Evolutionary conservation across 2,329 filamentous ascomycete species (phyloP).

Genomic region (Beauveria pseudobassiana): DNA sequence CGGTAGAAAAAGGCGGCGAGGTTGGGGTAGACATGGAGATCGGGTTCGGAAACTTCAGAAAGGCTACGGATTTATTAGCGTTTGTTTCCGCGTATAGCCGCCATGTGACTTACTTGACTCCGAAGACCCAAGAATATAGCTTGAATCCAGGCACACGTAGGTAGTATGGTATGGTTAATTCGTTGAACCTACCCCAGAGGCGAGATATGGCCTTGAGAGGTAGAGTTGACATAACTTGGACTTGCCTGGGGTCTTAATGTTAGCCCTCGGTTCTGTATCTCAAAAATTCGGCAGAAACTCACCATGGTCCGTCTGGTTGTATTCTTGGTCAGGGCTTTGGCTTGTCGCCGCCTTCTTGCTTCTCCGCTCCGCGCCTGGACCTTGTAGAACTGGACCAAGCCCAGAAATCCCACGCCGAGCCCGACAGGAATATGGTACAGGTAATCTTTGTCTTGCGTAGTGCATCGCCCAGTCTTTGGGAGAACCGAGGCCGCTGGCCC

Average conservation of each 20-base stretch:
- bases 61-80: conserved; percentile 43
- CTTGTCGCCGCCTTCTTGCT: conserved; percentile 33
- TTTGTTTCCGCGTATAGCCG: not conserved
- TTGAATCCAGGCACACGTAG: conserved; percentile 85
- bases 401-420: conserved; percentile 77
- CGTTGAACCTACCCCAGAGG: conserved; percentile 87
- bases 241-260: conserved; percentile 47
- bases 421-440: conserved; percentile 87
- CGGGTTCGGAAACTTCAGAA: conserved; percentile 77
- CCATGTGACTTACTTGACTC: conserved; percentile 55
- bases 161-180: conserved; percentile 79
- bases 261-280: not conserved
- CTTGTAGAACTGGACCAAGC: conserved; percentile 76
- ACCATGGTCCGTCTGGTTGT: conserved; percentile 80
- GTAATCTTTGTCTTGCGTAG: conserved; percentile 53
- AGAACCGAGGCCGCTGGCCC: conserved; percentile 41
- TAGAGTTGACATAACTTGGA: conserved; percentile 88
- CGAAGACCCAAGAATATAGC: conserved; percentile 83
- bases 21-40: conserved; percentile 86
- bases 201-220: conserved; percentile 86
- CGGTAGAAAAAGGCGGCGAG: conserved; percentile 97
- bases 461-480: conserved; percentile 42
- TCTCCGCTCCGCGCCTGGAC: conserved; percentile 52
- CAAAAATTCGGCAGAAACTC: conserved; percentile 16
- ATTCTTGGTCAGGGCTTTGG: conserved; percentile 50